Conservation (phyloP, 2,329 filamentous ascomycete genomes). For the Claviceps fusiformis region DNA sequence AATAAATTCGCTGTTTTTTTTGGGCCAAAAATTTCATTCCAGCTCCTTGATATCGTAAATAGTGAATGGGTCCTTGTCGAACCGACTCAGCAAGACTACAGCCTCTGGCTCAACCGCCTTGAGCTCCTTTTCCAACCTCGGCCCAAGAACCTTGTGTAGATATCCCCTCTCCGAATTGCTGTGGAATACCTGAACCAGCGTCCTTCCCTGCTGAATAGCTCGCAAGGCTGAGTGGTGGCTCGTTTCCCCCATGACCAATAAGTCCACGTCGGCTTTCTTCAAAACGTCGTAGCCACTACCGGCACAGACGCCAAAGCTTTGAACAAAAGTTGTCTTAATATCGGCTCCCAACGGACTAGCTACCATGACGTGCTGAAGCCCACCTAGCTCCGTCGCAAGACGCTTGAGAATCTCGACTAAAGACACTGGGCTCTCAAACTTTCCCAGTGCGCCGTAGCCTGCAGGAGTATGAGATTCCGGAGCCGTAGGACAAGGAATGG, state of each 20-base stretch:
- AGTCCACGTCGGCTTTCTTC: constrained; percentile 54
- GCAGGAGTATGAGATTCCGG: constrained; percentile 31
- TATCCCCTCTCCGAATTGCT: constrained; percentile 87
- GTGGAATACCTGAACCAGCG: constrained; percentile 78
- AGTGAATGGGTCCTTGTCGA: constrained; percentile 78
- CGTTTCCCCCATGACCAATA: constrained; percentile 86
- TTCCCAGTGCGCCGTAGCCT: constrained; percentile 40
- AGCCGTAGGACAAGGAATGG: constrained; percentile 29
- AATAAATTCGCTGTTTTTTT: background rate
- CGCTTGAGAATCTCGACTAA: constrained; percentile 32
- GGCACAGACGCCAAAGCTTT: constrained; percentile 72
- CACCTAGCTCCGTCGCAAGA: constrained; percentile 55
- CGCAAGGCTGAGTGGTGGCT: constrained; percentile 84
- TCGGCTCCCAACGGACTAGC: constrained; percentile 36
- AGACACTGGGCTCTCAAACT: constrained; percentile 24
- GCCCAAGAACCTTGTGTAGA: constrained; percentile 55
- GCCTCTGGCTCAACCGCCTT: constrained; percentile 34
- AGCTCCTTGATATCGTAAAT: constrained; percentile 44
- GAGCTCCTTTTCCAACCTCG: constrained; percentile 48
- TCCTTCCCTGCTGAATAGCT: constrained; percentile 70
- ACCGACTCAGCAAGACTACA: constrained; percentile 60
- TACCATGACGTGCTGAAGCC: constrained; percentile 40
- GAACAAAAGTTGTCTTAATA: constrained; percentile 31
- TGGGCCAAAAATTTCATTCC: constrained; percentile 5
- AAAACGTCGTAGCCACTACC: constrained; percentile 75